Conservation (phyloP, 2,329 filamentous ascomycete genomes). For the Fusarium sarcochroum region DNA sequence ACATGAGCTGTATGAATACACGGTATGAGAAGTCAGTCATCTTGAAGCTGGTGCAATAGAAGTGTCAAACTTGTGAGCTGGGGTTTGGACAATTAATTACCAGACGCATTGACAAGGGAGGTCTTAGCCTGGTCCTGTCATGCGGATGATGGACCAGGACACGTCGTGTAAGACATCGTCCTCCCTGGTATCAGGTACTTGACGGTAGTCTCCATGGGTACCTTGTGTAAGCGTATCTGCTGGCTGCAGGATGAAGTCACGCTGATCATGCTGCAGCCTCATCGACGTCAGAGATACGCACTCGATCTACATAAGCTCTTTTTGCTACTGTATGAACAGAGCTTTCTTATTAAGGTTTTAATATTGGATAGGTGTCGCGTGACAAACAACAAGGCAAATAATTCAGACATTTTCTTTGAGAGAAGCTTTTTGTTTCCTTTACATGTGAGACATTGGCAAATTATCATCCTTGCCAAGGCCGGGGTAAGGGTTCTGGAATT, state of each 20-base stretch:
- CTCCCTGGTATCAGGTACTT: constrained; percentile 33
- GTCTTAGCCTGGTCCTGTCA: constrained; percentile 18
- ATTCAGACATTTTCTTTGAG: constrained; percentile 6
- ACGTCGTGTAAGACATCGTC: background rate
- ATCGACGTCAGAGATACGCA: constrained; percentile 40
- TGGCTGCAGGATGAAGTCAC: constrained; percentile 49
- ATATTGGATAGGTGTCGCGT: constrained; percentile 16
- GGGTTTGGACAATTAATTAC: constrained; percentile 21
- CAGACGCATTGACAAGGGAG: constrained; percentile 40
- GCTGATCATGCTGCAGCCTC: constrained; percentile 31
- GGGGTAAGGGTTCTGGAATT: constrained; percentile 38
- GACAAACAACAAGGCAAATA: constrained; percentile 16
- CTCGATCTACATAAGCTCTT: background rate
- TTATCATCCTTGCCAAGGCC: constrained; percentile 13
- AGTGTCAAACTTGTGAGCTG: background rate
- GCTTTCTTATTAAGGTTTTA: background rate
- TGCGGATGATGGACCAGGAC: constrained; percentile 22
- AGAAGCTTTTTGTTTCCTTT: constrained; percentile 4
- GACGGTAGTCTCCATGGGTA: constrained; percentile 39
- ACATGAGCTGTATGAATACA: constrained; percentile 45
- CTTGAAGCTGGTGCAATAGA: background rate
- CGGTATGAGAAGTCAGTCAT: constrained; percentile 16
- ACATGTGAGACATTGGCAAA: constrained; percentile 24
- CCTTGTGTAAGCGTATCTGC: constrained; percentile 29
- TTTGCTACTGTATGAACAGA: background rate